phyloP scores from a whole-genome alignment of 257 asterid species.

The Solanum boliviense region DNA sequence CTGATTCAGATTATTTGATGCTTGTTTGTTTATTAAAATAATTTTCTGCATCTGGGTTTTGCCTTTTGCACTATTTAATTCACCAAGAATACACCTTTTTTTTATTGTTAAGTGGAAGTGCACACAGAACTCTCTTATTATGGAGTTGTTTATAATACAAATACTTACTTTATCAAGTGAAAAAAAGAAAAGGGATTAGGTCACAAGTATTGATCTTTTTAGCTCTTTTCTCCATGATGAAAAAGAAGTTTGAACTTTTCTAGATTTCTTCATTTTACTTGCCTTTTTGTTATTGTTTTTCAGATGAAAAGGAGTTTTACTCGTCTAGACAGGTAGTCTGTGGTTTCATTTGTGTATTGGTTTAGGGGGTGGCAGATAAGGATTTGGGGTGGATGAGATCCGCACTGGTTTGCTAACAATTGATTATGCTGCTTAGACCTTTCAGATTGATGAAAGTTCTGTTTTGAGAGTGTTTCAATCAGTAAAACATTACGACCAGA shows the following conservation, averaged over 20 bases:
- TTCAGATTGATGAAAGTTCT: background rate
- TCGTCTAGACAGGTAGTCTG: constrained; percentile 5
- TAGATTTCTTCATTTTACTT: background rate
- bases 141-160: background rate
- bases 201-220: background rate
- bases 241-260: background rate
- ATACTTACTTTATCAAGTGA: background rate
- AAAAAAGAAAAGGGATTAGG: background rate
- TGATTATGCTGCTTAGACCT: constrained; percentile 5
- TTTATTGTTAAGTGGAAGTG: background rate
- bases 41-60: background rate
- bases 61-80: background rate
- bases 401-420: constrained; percentile 1
- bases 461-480: background rate
- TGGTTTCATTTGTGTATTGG: constrained; percentile 7
- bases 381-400: constrained; percentile 7
- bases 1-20: background rate
- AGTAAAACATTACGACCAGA: constrained; percentile 5
- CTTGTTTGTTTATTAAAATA: background rate
- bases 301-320: constrained; percentile 24
- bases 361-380: constrained; percentile 14
- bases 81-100: background rate
- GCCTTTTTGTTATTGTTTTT: background rate
- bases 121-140: background rate
- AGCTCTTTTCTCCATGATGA: background rate